Evolutionary conservation across 495 filamentous ascomycete species (phyloP).

Genomic region (Hypomontagnella submonticulosa): DNA sequence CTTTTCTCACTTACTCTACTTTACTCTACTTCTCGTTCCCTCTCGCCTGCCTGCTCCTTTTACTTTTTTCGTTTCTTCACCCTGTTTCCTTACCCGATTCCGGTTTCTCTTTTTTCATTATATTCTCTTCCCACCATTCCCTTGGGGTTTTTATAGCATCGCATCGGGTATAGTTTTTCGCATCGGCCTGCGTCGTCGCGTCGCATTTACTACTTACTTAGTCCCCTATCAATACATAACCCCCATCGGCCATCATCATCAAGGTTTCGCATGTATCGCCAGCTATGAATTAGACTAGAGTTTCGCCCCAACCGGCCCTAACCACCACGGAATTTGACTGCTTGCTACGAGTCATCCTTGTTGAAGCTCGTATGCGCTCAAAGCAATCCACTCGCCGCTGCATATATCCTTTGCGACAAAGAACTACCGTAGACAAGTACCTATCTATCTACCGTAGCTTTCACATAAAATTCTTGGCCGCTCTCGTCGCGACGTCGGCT

Average conservation of each 20-base stretch:
- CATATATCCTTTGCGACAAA: slow-evolving; percentile 44
- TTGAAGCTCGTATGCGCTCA: slow-evolving; percentile 26
- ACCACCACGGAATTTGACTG: slow-evolving; percentile 19
- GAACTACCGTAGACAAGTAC: slow-evolving; percentile 42
- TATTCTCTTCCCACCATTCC: slow-evolving; percentile 23
- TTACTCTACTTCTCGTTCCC: slow-evolving; percentile 12
- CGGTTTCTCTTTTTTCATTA: background rate
- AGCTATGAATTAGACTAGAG: slow-evolving; percentile 41
- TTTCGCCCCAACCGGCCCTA: slow-evolving; percentile 30
- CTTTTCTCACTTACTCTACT: slow-evolving; percentile 5
- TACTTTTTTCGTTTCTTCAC: slow-evolving; percentile 25
- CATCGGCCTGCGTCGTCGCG: slow-evolving; percentile 29
- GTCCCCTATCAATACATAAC: background rate
- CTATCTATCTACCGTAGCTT: slow-evolving; percentile 18
- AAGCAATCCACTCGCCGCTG: slow-evolving; percentile 25
- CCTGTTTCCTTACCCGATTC: slow-evolving; percentile 17
- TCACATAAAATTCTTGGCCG: slow-evolving; percentile 18
- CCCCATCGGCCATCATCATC: slow-evolving; percentile 8
- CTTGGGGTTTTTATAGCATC: slow-evolving; percentile 21
- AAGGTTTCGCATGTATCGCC: slow-evolving; percentile 34
- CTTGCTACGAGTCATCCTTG: slow-evolving; percentile 23
- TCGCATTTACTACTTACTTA: slow-evolving; percentile 37
- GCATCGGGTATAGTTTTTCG: slow-evolving; percentile 27
- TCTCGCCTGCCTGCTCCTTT: slow-evolving; percentile 26
- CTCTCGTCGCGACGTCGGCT: slow-evolving; percentile 20